Evolutionary conservation across 1,139 yeast species (phyloP).

Genomic region (Taphrina betulina): DNA sequence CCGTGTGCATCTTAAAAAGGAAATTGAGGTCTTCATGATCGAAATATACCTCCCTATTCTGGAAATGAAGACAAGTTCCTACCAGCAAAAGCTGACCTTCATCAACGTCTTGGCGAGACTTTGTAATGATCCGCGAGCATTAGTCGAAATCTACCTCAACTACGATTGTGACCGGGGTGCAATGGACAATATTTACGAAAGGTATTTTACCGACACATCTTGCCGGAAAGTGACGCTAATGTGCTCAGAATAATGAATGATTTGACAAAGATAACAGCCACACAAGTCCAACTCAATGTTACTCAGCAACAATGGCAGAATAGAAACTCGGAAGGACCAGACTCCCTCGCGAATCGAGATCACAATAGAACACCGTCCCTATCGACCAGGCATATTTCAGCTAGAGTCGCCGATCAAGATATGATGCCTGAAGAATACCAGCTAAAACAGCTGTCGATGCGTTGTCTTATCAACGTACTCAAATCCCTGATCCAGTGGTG

Average conservation of each 20-base stretch:
- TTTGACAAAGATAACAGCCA: constrained; percentile 48
- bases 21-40: constrained; percentile 87
- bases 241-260: constrained; percentile 28
- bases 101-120: constrained; percentile 73
- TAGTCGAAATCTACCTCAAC: constrained; percentile 88
- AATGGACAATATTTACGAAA: constrained; percentile 83
- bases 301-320: constrained; percentile 63
- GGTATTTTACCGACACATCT: constrained; percentile 46
- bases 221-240: constrained; percentile 39
- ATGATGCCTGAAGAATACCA: constrained; percentile 72
- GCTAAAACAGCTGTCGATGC: constrained; percentile 75
- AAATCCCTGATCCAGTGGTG: constrained; percentile 86
- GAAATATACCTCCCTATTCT: constrained; percentile 93
- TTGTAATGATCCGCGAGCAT: constrained; percentile 83
- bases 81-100: constrained; percentile 88
- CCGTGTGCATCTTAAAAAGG: constrained; percentile 83
- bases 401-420: constrained; percentile 33
- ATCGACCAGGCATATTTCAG: constrained; percentile 34
- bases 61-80: constrained; percentile 85
- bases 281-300: constrained; percentile 59
- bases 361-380: constrained; percentile 38
- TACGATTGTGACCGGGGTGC: constrained; percentile 83
- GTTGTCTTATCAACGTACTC: constrained; percentile 77
- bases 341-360: constrained; percentile 21
- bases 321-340: constrained; percentile 1